Conservation (phyloP, 805 yeast genomes). For the Metschnikowia kofuensis region DNA sequence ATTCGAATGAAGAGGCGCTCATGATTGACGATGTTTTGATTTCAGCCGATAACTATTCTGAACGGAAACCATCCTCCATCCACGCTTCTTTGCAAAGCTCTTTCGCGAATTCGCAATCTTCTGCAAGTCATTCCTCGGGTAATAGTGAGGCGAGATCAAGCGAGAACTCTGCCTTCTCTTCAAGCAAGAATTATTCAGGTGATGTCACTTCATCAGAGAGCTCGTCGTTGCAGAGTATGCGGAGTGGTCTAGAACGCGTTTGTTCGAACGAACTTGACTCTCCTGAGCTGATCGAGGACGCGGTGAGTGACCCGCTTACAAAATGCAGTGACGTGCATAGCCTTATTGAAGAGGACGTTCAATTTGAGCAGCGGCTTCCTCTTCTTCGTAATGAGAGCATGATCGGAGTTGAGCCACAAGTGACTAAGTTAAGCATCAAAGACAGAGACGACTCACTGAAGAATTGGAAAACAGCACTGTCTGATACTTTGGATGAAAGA, state of each 20-base stretch:
- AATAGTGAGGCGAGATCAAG: conserved; percentile 3
- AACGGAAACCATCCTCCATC: conserved; percentile 21
- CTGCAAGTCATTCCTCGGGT: conserved; percentile 4
- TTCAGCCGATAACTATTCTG: conserved; percentile 4
- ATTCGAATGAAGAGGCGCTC: not conserved
- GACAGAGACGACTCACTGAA: conserved; percentile 1
- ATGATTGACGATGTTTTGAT: conserved; percentile 31
- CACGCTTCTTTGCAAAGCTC: conserved; percentile 31
- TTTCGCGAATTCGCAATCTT: conserved; percentile 25
- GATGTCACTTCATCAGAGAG: not conserved
- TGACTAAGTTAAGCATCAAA: not conserved
- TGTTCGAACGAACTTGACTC: conserved; percentile 1
- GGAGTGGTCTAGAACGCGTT: not conserved
- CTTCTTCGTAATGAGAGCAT: conserved; percentile 24
- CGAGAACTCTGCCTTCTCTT: not conserved
- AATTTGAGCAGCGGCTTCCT: conserved; percentile 27
- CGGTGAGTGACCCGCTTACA: not conserved
- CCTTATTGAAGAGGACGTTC: conserved; percentile 17
- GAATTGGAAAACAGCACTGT: conserved; percentile 17
- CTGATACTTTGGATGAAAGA: conserved; percentile 25
- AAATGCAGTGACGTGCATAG: conserved; percentile 10
- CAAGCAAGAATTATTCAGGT: not conserved
- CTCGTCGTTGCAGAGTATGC: not conserved
- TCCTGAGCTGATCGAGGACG: not conserved
- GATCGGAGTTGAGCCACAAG: conserved; percentile 14